Evolutionary conservation across 768 basidiomycete species (phyloP).

Genomic region (Termitomyces sp.): DNA sequence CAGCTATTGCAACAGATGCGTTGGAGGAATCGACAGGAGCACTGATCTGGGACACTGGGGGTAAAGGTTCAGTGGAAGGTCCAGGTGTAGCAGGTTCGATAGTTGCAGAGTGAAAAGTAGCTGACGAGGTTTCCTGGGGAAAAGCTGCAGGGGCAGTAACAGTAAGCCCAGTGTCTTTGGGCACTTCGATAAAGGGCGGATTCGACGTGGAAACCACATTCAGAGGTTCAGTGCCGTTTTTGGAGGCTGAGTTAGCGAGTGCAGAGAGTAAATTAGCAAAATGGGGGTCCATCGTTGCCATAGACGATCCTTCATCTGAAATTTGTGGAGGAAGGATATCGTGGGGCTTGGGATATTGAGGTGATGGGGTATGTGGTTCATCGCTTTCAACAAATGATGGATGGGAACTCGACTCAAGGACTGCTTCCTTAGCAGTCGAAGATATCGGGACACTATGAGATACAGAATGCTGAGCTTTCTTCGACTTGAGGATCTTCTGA

Average conservation of each 20-base stretch:
- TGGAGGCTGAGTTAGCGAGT: slow-evolving; percentile 51
- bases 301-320: slow-evolving; percentile 27
- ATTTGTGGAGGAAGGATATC: slow-evolving; percentile 28
- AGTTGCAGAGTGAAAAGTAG: too few species aligned
- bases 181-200: background rate
- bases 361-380: slow-evolving; percentile 64
- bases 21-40: background rate
- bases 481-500: slow-evolving; percentile 31
- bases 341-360: slow-evolving; percentile 44
- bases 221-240: background rate
- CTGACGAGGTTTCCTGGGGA: background rate
- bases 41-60: background rate
- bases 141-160: background rate
- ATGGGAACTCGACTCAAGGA: slow-evolving; percentile 66
- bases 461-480: slow-evolving; percentile 15
- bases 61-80: background rate
- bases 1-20: background rate
- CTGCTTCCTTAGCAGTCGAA: slow-evolving; percentile 24
- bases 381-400: slow-evolving; percentile 58
- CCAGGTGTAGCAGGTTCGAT: background rate
- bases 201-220: background rate
- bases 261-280: slow-evolving; percentile 65
- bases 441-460: background rate
- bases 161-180: background rate
- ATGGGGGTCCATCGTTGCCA: slow-evolving; percentile 57